A percentile compares a stretch with the other conserved stretches of the same genome.
These are phyloP conservation scores for Tuber brumale DNA, from an alignment of 495 filamentous ascomycete genomes.

Conservation along the genomic window DNA sequence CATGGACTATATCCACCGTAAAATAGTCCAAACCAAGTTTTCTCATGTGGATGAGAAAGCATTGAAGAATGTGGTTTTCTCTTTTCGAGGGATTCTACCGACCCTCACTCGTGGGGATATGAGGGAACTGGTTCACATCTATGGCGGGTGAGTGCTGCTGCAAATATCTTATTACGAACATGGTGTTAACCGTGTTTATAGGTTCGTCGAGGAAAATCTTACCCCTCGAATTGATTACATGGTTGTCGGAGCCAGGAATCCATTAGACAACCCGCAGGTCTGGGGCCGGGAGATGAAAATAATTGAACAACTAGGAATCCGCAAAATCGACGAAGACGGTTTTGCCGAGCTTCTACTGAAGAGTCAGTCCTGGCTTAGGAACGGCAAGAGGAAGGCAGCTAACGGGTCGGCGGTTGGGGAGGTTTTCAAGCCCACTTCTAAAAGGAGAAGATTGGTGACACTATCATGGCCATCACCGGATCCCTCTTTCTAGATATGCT, in stretches of 20 bases:
- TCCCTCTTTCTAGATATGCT: background rate
- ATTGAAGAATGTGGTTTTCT: background rate
- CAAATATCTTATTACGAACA: background rate
- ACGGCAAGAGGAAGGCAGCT: constrained; percentile 1
- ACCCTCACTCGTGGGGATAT: background rate
- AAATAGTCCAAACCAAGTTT: background rate
- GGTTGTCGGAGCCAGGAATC: background rate
- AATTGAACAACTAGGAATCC: background rate
- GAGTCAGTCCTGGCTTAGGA: background rate
- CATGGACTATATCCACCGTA: constrained; percentile 1
- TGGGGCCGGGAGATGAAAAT: background rate
- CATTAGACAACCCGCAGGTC: background rate
- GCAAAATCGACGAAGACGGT: background rate
- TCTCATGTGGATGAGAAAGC: background rate
- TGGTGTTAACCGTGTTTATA: background rate
- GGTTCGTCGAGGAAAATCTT: background rate
- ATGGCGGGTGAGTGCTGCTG: background rate
- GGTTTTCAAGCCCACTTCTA: background rate
- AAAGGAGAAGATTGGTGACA: background rate
- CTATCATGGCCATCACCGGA: background rate
- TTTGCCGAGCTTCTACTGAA: background rate
- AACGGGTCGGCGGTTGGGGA: background rate
- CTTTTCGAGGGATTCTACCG: background rate
- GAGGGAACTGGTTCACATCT: background rate
- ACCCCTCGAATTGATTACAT: background rate